Conservation (phyloP, 495 filamentous ascomycete genomes). For the Aspergillus sparsus region DNA sequence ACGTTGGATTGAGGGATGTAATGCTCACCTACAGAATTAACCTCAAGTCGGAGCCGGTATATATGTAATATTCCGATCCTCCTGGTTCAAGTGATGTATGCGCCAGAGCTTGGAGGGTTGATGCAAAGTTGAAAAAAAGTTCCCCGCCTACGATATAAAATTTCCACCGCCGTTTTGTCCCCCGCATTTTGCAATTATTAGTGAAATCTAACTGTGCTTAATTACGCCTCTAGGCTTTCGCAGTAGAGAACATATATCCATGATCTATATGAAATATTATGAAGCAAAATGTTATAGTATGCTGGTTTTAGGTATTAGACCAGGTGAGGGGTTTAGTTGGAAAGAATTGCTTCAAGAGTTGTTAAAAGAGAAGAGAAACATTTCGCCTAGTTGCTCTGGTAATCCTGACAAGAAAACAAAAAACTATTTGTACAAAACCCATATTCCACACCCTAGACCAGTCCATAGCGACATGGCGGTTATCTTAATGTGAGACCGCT, state of each 20-base stretch:
- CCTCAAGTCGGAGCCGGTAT: too few species aligned
- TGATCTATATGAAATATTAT: not conserved
- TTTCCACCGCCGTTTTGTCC: conserved; percentile 40
- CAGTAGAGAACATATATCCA: not conserved
- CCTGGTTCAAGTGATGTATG: too few species aligned
- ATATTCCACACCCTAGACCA: conserved; percentile 30
- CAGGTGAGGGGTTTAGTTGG: not conserved
- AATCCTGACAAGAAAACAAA: conserved; percentile 27
- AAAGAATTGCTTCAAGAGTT: conserved; percentile 2
- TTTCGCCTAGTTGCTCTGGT: conserved; percentile 33
- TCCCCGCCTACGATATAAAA: conserved; percentile 22
- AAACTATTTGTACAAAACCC: conserved; percentile 49
- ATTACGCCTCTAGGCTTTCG: not conserved
- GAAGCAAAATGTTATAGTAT: not conserved
- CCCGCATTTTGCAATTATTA: conserved; percentile 21
- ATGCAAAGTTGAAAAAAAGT: conserved; percentile 18
- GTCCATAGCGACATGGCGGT: conserved; percentile 15
- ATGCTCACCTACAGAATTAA: too few species aligned
- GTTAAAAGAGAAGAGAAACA: conserved; percentile 45
- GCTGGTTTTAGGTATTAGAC: not conserved
- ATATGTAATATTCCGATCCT: too few species aligned
- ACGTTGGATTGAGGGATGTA: too few species aligned
- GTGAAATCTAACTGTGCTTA: not conserved
- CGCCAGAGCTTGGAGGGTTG: too few species aligned
- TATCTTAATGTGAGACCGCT: conserved; percentile 17